Conservation (phyloP, 345 rosid genomes). For the Rhodamnia argentea region DNA sequence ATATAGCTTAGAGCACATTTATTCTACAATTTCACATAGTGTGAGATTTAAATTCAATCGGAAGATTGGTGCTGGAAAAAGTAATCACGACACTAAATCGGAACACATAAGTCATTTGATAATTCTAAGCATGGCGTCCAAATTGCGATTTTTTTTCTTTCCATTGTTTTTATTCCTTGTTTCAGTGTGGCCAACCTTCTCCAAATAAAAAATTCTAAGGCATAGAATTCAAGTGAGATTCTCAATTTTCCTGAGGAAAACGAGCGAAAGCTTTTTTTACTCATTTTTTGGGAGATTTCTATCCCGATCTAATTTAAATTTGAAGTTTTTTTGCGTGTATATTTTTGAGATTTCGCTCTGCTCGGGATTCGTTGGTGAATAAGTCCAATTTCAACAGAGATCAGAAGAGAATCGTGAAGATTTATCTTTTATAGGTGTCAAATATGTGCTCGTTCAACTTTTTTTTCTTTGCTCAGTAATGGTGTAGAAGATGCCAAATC, state of each 20-base stretch:
- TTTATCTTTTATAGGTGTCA: no score
- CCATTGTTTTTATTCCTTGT: background rate
- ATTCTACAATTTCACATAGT: background rate
- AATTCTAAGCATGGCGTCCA: background rate
- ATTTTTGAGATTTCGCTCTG: no score
- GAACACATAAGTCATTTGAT: background rate
- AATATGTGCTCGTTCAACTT: no score
- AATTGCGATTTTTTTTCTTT: background rate
- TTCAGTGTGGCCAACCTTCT: background rate
- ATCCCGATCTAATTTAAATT: no score
- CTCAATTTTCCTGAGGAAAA: background rate
- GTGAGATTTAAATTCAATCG: background rate
- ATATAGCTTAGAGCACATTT: background rate
- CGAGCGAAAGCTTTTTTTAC: no score
- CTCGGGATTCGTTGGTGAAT: no score
- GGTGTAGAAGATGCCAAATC: no score
- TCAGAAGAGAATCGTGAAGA: no score
- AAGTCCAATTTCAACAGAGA: no score
- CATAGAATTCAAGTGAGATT: background rate
- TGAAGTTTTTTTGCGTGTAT: no score
- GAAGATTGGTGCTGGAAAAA: background rate
- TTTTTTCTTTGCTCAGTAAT: no score
- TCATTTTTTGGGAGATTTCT: no score
- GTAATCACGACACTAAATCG: background rate
- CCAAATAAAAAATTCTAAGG: background rate